Conservation (phyloP, 2,329 filamentous ascomycete genomes). For the Chalaropsis thielavioides region DNA sequence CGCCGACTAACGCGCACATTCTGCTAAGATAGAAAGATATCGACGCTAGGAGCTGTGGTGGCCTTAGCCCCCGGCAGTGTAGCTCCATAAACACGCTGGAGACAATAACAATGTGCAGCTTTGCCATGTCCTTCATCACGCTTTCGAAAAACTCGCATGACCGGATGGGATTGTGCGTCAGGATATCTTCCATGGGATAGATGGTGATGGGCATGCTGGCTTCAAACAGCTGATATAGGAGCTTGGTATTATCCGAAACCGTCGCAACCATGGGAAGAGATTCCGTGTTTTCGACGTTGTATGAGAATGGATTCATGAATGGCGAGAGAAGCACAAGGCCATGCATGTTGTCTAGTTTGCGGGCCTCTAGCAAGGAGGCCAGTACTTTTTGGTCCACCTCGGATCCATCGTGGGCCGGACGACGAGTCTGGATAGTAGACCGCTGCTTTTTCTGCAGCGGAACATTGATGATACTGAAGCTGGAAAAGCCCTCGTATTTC, state of each 20-base stretch:
- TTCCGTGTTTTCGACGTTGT: neutral
- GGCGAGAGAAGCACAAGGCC: neutral
- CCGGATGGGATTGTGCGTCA: slow-evolving; percentile 16
- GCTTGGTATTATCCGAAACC: slow-evolving; percentile 14
- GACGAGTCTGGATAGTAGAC: neutral
- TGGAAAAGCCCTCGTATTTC: slow-evolving; percentile 10
- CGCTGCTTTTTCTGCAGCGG: neutral
- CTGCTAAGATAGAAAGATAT: slow-evolving; percentile 16
- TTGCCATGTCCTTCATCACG: slow-evolving; percentile 15
- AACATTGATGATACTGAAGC: slow-evolving; percentile 12
- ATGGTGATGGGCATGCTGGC: slow-evolving; percentile 16
- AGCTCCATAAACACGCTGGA: slow-evolving; percentile 17
- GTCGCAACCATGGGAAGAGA: neutral
- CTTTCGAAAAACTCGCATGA: slow-evolving; percentile 16
- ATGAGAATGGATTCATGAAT: neutral
- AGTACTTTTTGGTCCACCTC: slow-evolving; percentile 14
- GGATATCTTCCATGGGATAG: slow-evolving; percentile 14
- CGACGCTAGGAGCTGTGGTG: slow-evolving; percentile 13
- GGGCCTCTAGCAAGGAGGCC: slow-evolving; percentile 10
- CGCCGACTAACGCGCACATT: slow-evolving; percentile 17
- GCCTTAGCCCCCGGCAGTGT: slow-evolving; percentile 15
- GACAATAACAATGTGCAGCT: slow-evolving; percentile 15
- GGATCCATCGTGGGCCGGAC: neutral
- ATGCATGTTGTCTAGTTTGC: slow-evolving; percentile 10
- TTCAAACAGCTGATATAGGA: slow-evolving; percentile 14